These are phyloP conservation scores for Fallopia convolvulus DNA, from an alignment of 148 eudicot genomes.

Conservation along the genomic window DNA sequence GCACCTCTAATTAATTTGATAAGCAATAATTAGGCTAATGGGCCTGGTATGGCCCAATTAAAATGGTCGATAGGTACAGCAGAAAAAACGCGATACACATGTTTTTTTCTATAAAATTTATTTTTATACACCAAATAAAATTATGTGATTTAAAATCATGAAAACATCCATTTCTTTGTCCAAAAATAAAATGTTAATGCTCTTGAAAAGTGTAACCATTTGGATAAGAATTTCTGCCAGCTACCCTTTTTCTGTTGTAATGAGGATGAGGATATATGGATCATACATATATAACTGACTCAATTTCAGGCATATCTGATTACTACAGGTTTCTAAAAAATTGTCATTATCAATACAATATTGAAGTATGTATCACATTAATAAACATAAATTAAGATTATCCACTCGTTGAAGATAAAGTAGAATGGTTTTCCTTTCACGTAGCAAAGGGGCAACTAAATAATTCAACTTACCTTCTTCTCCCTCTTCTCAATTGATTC, in stretches of 20 bases:
- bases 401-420: not conserved
- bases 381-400: not conserved
- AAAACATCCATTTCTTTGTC: not conserved
- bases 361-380: not conserved
- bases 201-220: not conserved
- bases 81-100: not conserved
- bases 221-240: constrained; percentile 2
- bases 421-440: not conserved
- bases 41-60: not conserved
- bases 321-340: not conserved
- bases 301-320: not conserved
- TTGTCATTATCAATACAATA: not conserved
- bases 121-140: not conserved
- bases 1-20: not conserved
- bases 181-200: too few species aligned
- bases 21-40: not conserved
- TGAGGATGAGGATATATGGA: not conserved
- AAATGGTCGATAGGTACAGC: not conserved
- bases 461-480: not conserved
- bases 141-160: not conserved
- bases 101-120: not conserved
- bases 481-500: not conserved
- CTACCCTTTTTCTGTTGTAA: not conserved
- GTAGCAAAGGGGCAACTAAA: not conserved
- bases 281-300: not conserved